Evolutionary conservation across 208 protist genomes (phyloP), one percentile per base, ranked within the genome.

Genomic region (Acanthamoeba royreba): DNA sequence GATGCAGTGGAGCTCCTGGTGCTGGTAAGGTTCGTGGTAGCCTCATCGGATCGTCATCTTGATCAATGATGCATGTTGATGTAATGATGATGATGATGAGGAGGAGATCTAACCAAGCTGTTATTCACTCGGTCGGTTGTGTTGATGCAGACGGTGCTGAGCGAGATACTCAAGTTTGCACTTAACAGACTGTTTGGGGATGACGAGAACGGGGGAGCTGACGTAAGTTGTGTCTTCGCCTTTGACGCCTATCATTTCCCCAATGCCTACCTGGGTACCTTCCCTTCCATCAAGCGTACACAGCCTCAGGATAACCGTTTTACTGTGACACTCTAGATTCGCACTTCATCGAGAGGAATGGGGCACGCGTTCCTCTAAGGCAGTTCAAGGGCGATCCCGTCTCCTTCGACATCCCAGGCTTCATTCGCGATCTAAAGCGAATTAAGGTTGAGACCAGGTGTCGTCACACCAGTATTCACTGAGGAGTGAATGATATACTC

Each of bases 221-320:
- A 77, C 22, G 74, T 52, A 17, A 33, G 74, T 40, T 85, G 74
- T 40, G 74, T 85, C 5, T 85, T 85, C 47, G 74, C 42, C 28
- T 85, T 85, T 40, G 74, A 85, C 45, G 38, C 74, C 38, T 85
- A 52, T n/a, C 74, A 85, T 40, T 85, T 49, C 45, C 74, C 74
- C 17, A 85, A 85, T 40, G 74, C 74, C 45, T 85, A 85, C 31
- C 74, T 85, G n/a, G 74, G 74, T 85, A n/a, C n/a, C n/a, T n/a
- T 45, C 47, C 31, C 33, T n/a, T 28, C 28, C 25, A 9, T 85
- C 42, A 85, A 45, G 19, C 45, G 38, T 40, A 25, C 5, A 43
- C n/a, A n/a, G n/a, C n/a, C n/a, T n/a, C n/a, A n/a, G n/a, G n/a
- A 31, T 81, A 22, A 4, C 22, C 35, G 69, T 81, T 19, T n/a